phyloP scores from a whole-genome alignment of 345 rosid species.

The Triadica sebifera region DNA sequence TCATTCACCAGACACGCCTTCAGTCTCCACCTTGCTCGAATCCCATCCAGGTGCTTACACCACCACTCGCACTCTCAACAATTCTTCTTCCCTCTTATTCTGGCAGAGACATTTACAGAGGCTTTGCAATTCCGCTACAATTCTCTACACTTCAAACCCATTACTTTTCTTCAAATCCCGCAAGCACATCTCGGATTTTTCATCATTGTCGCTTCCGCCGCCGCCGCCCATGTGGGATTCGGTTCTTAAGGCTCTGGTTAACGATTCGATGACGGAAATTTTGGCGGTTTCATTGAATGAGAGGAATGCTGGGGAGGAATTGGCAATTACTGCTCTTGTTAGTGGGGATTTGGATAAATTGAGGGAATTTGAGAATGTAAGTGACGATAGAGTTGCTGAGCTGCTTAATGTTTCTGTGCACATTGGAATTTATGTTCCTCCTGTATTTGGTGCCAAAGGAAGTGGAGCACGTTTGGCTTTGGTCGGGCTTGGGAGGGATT shows the following conservation, averaged over 20 bases:
- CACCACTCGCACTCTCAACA: conserved; percentile 68
- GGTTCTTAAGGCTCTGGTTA: conserved; percentile 38
- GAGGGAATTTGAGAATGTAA: conserved; percentile 24
- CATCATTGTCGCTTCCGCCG: conserved; percentile 5
- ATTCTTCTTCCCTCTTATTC: conserved; percentile 49
- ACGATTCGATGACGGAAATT: conserved; percentile 42
- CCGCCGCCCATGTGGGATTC: conserved; percentile 38
- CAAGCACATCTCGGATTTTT: neutral
- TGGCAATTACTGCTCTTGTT: conserved; percentile 73
- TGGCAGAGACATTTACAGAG: conserved; percentile 69
- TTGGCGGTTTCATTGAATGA: conserved; percentile 42
- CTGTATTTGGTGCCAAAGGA: conserved; percentile 46
- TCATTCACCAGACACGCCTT: conserved; percentile 41
- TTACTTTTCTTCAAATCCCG: conserved; percentile 37
- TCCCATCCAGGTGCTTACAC: conserved; percentile 76
- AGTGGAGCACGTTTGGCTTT: conserved; percentile 69
- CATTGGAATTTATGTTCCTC: conserved; percentile 54
- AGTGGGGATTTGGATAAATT: conserved; percentile 48
- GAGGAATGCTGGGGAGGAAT: conserved; percentile 48
- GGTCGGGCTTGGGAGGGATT: conserved; percentile 67
- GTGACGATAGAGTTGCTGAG: conserved; percentile 19
- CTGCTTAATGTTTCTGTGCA: conserved; percentile 60
- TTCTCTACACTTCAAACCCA: conserved; percentile 49
- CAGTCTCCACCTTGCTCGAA: conserved; percentile 59
- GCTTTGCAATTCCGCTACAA: conserved; percentile 53